These are phyloP conservation scores for Hypsizygus marmoreus DNA, from an alignment of 768 basidiomycete genomes.

Conservation along the genomic window DNA sequence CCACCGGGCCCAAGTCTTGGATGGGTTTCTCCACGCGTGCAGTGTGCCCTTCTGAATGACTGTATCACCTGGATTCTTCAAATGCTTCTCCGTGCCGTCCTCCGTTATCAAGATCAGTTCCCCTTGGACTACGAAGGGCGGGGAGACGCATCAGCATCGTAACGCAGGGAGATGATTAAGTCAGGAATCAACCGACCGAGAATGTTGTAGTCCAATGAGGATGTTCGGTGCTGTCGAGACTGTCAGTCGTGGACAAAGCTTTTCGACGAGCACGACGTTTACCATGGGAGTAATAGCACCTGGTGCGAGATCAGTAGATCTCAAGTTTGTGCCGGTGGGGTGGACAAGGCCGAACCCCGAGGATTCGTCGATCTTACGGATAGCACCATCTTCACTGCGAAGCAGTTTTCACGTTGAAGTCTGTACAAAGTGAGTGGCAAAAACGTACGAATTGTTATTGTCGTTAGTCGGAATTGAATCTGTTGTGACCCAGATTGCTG, in stretches of 20 bases:
- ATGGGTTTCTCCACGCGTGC: constrained; percentile 66
- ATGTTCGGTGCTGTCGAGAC: constrained; percentile 45
- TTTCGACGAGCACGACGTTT: constrained; percentile 11
- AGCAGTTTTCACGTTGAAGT: not conserved
- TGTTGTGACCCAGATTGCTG: constrained; percentile 50
- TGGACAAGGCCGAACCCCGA: constrained; percentile 45
- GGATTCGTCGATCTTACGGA: constrained; percentile 37
- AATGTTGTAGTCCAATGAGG: constrained; percentile 64
- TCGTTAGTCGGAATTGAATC: constrained; percentile 54
- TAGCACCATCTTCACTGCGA: constrained; percentile 53
- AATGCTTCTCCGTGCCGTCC: constrained; percentile 52
- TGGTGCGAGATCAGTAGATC: constrained; percentile 57
- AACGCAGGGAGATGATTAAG: not conserved
- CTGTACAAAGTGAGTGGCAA: not conserved
- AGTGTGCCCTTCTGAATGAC: constrained; percentile 60
- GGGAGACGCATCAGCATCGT: not conserved
- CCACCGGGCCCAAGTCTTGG: constrained; percentile 52
- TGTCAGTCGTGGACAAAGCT: not conserved
- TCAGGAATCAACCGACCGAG: constrained; percentile 38
- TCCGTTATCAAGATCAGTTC: constrained; percentile 57
- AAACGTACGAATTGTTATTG: constrained; percentile 46
- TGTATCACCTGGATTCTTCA: constrained; percentile 57
- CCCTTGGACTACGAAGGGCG: constrained; percentile 44
- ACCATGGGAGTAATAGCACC: constrained; percentile 53
- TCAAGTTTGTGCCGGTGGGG: constrained; percentile 46